phyloP scores from a whole-genome alignment of 108 stramenopile genomes.

The Nitzschia putrida region DNA sequence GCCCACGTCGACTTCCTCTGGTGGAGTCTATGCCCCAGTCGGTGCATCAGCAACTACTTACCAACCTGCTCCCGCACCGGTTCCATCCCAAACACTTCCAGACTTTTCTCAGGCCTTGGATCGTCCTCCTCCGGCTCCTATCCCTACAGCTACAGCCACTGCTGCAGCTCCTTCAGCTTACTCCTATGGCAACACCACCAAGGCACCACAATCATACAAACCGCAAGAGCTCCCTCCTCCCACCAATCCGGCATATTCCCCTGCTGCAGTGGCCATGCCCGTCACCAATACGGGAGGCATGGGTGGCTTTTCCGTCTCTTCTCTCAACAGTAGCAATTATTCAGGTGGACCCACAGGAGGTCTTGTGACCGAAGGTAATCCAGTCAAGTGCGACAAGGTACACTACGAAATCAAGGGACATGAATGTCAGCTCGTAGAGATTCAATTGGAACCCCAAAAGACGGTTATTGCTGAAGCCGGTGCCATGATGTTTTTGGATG shows the following conservation, averaged over 20 bases:
- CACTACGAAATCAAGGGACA: constrained; percentile 44
- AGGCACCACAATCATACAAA: neutral
- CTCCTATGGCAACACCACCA: neutral
- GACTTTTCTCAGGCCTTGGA: constrained; percentile 22
- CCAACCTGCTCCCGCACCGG: neutral
- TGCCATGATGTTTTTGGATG: constrained; percentile 79
- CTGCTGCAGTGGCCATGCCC: constrained; percentile 1
- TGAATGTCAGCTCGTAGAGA: constrained; percentile 37
- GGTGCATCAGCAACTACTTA: neutral
- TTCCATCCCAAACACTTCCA: neutral
- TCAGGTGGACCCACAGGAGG: constrained; percentile 23
- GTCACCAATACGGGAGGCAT: neutral
- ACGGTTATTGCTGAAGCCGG: constrained; percentile 76
- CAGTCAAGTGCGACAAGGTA: constrained; percentile 31
- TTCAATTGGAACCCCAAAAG: constrained; percentile 54
- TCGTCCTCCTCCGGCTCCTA: neutral
- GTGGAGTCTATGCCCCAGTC: neutral
- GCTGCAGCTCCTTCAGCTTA: neutral
- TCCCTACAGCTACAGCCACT: neutral
- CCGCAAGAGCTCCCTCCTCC: neutral
- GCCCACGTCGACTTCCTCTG: neutral
- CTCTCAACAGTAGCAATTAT: constrained; percentile 13
- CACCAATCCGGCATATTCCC: constrained; percentile 5
- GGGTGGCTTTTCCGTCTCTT: neutral
- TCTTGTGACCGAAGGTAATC: constrained; percentile 30